Evolutionary conservation across 257 asterid species (phyloP).

Genomic region (Datura wrightii): DNA sequence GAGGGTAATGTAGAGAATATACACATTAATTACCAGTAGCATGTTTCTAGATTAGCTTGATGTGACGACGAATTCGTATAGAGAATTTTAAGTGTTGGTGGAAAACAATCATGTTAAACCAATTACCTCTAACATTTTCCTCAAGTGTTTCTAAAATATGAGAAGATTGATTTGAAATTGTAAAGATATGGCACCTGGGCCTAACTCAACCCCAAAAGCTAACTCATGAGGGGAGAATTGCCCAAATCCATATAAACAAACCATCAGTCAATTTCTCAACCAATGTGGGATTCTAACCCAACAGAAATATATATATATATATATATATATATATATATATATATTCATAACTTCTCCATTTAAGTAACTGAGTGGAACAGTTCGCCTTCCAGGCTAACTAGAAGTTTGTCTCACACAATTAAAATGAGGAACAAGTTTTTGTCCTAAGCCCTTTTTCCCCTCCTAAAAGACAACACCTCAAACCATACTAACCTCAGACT

Average conservation of each 20-base stretch:
- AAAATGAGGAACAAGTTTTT: neutral
- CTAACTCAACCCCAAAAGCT: too few species aligned
- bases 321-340: neutral
- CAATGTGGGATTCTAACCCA: too few species aligned
- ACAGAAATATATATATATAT: too few species aligned
- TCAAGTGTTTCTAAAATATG: neutral
- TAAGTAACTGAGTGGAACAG: neutral
- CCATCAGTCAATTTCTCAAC: too few species aligned
- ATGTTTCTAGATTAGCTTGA: neutral
- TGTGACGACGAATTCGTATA: neutral
- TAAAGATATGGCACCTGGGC: too few species aligned
- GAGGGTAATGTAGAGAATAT: neutral
- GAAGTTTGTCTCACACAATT: neutral
- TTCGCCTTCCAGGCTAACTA: neutral
- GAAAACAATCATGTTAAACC: neutral
- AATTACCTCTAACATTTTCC: neutral
- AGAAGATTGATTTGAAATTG: conserved; percentile 10
- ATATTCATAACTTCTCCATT: neutral
- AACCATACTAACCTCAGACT: neutral
- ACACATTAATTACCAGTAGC: neutral
- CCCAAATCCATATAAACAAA: too few species aligned
- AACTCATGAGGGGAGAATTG: too few species aligned
- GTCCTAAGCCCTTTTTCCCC: neutral
- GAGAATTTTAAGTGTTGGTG: neutral
- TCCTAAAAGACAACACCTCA: neutral